A percentile compares a stretch with the other conserved stretches of the same genome.
Evolutionary conservation across 257 asterid species (phyloP).

Genomic region (Verbascum thapsus): DNA sequence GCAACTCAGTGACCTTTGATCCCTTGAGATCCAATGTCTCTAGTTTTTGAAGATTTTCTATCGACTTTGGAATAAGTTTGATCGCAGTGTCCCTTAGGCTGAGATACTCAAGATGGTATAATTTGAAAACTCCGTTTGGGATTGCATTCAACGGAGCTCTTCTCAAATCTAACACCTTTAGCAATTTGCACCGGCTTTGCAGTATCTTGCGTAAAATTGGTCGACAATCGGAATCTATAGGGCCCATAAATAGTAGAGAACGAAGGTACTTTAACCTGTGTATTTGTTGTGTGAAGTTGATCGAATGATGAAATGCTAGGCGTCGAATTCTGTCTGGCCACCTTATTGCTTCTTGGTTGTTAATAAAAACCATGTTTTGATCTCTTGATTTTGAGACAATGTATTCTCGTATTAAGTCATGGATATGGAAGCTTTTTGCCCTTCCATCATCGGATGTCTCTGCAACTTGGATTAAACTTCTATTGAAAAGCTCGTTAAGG

Average conservation of each 20-base stretch:
- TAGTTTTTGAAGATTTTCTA: too few relatives aligned
- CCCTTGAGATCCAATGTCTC: conserved; percentile 8
- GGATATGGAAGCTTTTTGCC: conserved; percentile 4
- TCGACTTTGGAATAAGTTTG: too few relatives aligned
- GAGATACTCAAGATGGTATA: conserved; percentile 28
- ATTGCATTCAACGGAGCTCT: conserved; percentile 11
- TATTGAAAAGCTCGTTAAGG: conserved; percentile 26
- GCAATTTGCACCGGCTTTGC: not conserved
- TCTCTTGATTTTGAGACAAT: conserved; percentile 12
- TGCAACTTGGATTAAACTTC: conserved; percentile 32
- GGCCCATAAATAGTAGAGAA: conserved; percentile 16
- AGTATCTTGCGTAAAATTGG: conserved; percentile 3
- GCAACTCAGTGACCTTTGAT: conserved; percentile 13
- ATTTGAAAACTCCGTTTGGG: conserved; percentile 29
- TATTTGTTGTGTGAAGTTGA: not conserved
- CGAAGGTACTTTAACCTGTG: not conserved
- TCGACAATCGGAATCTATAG: not conserved
- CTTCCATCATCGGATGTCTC: not conserved
- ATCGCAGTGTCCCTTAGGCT: not conserved
- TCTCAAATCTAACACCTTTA: conserved; percentile 26
- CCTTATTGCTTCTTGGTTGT: too few relatives aligned
- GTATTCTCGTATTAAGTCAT: conserved; percentile 26
- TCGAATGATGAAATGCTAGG: not conserved
- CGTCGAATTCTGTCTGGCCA: not conserved
- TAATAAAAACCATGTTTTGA: not conserved